These are phyloP conservation scores for Kuraishia borneana DNA, from an alignment of 805 yeast genomes.

Conservation along the genomic window DNA sequence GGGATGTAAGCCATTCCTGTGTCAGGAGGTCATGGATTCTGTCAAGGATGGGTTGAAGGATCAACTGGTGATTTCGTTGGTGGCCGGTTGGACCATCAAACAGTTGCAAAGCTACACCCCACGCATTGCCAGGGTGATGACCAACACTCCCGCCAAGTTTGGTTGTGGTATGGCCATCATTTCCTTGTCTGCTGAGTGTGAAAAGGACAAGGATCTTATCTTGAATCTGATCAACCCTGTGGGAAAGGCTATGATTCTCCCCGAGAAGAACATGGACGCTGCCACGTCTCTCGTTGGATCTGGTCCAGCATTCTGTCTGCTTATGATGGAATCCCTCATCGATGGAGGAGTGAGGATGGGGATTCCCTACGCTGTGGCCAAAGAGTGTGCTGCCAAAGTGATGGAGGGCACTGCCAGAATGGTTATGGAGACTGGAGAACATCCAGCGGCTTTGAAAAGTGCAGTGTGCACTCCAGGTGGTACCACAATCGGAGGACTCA, in stretches of 20 bases:
- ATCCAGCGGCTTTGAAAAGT: conserved; percentile 81
- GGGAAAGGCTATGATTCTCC: conserved; percentile 56
- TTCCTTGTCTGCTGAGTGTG: conserved; percentile 51
- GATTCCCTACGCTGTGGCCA: conserved; percentile 73
- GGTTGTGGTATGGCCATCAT: conserved; percentile 93
- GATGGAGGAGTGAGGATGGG: conserved; percentile 97
- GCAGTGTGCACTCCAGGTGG: conserved; percentile 97
- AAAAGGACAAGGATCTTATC: conserved; percentile 32
- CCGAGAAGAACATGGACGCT: conserved; percentile 92
- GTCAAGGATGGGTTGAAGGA: conserved; percentile 35
- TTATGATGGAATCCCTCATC: conserved; percentile 82
- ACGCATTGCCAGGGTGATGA: conserved; percentile 84
- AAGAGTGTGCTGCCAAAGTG: conserved; percentile 84
- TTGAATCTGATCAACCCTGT: conserved; percentile 48
- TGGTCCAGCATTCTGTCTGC: conserved; percentile 88
- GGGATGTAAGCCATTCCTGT: conserved; percentile 85
- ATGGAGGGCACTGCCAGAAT: conserved; percentile 89
- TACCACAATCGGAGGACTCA: conserved; percentile 90
- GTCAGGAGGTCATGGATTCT: conserved; percentile 44
- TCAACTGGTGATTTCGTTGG: conserved; percentile 62
- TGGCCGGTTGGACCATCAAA: conserved; percentile 87
- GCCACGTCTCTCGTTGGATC: conserved; percentile 94
- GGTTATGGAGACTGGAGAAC: conserved; percentile 72
- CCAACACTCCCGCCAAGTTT: conserved; percentile 91
- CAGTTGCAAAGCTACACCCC: conserved; percentile 45